Conservation (phyloP, 495 filamentous ascomycete genomes). For the Penicillium angulare region DNA sequence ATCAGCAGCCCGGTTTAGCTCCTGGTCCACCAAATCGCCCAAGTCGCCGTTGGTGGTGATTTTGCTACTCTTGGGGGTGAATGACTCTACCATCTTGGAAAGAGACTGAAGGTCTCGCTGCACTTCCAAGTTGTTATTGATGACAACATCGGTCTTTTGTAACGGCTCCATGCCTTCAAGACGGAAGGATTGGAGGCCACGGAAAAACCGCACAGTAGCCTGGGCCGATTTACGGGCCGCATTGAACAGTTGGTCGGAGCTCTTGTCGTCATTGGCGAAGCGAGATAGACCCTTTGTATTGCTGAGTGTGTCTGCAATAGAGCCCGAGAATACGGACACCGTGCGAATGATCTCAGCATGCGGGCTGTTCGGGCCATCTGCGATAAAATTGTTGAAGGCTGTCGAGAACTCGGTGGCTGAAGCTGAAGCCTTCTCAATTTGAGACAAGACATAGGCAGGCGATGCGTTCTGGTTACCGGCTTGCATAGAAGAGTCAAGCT, state of each 20-base stretch:
- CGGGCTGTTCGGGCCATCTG: constrained; percentile 89
- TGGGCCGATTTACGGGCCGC: constrained; percentile 82
- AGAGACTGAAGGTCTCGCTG: constrained; percentile 86
- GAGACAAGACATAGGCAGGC: constrained; percentile 91
- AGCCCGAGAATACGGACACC: constrained; percentile 82
- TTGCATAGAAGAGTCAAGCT: constrained; percentile 95
- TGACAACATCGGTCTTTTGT: constrained; percentile 91
- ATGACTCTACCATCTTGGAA: constrained; percentile 87
- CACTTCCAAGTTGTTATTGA: constrained; percentile 94
- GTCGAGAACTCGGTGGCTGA: constrained; percentile 96
- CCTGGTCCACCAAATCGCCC: constrained; percentile 88
- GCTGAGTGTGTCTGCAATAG: constrained; percentile 88
- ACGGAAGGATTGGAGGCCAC: constrained; percentile 87
- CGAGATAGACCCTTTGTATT: constrained; percentile 95
- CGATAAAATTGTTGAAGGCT: constrained; percentile 96
- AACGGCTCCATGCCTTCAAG: constrained; percentile 82
- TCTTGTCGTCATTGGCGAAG: constrained; percentile 94
- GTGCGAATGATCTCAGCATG: constrained; percentile 92
- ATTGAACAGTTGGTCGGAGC: constrained; percentile 76
- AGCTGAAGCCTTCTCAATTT: constrained; percentile 94
- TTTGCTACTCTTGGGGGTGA: constrained; percentile 80
- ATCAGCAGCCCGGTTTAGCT: constrained; percentile 90
- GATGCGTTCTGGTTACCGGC: constrained; percentile 98
- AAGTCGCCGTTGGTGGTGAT: constrained; percentile 80
- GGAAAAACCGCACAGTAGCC: constrained; percentile 93